Base-by-base conservation (phyloP, 1,284 basidiomycete species). In the Pseudozyma thailandica region DNA sequence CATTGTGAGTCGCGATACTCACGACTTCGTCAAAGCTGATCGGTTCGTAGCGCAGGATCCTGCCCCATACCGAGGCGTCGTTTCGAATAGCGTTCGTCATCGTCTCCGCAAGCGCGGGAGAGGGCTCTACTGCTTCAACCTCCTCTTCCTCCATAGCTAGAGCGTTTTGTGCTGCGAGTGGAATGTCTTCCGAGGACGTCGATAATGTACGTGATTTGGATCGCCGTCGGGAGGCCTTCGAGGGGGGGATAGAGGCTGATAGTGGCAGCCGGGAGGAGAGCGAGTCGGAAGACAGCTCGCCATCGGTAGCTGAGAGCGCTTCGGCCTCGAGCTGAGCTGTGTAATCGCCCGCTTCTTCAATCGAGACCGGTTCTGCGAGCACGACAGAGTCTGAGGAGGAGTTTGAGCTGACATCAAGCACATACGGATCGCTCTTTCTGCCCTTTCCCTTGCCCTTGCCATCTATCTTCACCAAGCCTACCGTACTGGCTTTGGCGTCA, bases 1-100 rank as follows among this genome's bases (percentile, higher is more conserved):
- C 58, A 21, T 28, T 38, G 5, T 51, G 33, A 1, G 56, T 54
- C 3, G 61, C 60, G n/a, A 69, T 47, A 38, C 63, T 68, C 38
- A 72, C 50, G 2, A 72, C 13, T 27, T 72, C 70, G 37, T 72
- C 70, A 23, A 72, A 72, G 49, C 49, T 54, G 41, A 72, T 61
- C 1, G 70, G 70, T 23, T 72, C 70, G 52, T 53, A 72, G 21
- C 64, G 64, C 3, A 72, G 47, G 15, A 72, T 54, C 1, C 70
- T 28, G 6, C 3, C 16, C 59, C 56, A 64, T 0, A 72, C 25
- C 6, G 18, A 25, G 3, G 35, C 4, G 8, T 54, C 18, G n/a
- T 30, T 26, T 12, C 52, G 47, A 10, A 69, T 62, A 9, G 70
- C 69, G 15, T 2, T 1, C 0, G 51, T 62, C 59, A 68, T 61